phyloP scores from a whole-genome alignment of 1,139 yeast species.

The Magnusiomyces tetraspermus region DNA sequence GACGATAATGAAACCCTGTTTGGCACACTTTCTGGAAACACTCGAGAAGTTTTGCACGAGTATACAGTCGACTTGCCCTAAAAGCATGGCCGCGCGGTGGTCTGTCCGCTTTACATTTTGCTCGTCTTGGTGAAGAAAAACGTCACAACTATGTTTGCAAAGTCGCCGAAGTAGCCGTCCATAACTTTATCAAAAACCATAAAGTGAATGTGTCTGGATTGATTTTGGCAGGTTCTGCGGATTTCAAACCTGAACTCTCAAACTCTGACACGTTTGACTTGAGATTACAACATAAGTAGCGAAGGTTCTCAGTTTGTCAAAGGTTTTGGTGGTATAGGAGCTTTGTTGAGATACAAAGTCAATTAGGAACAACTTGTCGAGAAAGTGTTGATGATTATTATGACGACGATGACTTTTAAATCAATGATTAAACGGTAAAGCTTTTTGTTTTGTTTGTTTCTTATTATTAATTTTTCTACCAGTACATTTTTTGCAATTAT shows the following conservation, averaged over 20 bases:
- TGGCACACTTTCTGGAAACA: slow-evolving; percentile 94
- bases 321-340: slow-evolving; percentile 99
- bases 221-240: slow-evolving; percentile 97
- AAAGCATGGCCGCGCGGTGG: slow-evolving; percentile 99
- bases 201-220: slow-evolving; percentile 90
- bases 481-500: too few species aligned
- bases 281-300: slow-evolving; percentile 83
- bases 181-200: slow-evolving; percentile 85
- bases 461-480: slow-evolving; percentile 6
- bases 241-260: slow-evolving; percentile 88
- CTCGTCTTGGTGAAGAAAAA: slow-evolving; percentile 97
- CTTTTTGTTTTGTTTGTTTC: slow-evolving; percentile 3
- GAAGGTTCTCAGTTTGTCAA: slow-evolving; percentile 98
- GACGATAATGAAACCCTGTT: slow-evolving; percentile 98
- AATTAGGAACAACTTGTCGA: slow-evolving; percentile 91
- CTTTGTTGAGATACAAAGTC: slow-evolving; percentile 87
- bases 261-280: slow-evolving; percentile 87
- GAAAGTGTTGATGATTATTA: slow-evolving; percentile 84
- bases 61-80: slow-evolving; percentile 96
- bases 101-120: slow-evolving; percentile 98
- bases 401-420: neutral
- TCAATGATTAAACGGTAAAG: neutral
- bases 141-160: slow-evolving; percentile 97
- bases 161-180: slow-evolving; percentile 97
- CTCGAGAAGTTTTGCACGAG: slow-evolving; percentile 90